Evolutionary conservation across 148 eudicot species (phyloP).

Genomic region (Rhododendron molle): DNA sequence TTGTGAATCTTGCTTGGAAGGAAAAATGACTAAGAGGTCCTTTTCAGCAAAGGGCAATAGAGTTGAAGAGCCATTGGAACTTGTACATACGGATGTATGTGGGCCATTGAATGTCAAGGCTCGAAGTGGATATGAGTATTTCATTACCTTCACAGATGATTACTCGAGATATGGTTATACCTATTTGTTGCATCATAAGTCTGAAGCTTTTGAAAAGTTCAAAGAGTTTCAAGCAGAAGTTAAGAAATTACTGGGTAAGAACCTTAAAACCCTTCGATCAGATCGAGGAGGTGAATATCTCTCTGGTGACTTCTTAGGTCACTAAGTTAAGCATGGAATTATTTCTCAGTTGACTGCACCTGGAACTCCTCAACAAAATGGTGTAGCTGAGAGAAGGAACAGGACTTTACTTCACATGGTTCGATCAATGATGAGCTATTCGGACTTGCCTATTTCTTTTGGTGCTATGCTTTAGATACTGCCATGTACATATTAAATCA

Average conservation of each 20-base stretch:
- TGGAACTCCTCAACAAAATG: neutral
- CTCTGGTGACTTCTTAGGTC: neutral
- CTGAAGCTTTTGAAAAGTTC: neutral
- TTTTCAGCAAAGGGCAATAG: neutral
- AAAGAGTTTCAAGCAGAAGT: neutral
- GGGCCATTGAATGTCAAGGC: neutral
- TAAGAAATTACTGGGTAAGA: neutral
- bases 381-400: neutral
- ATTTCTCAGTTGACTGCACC: neutral
- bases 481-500: neutral
- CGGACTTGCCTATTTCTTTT: neutral
- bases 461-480: neutral
- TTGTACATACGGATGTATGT: neutral
- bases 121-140: neutral
- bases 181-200: neutral
- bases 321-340: neutral
- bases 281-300: neutral
- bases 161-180: neutral
- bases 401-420: neutral
- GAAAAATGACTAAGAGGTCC: neutral
- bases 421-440: neutral
- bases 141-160: neutral
- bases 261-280: neutral
- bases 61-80: neutral
- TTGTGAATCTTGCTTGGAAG: neutral